Evolutionary conservation across 2,329 filamentous ascomycete species (phyloP), one percentile per base, ranked within the genome.

Genomic region (Graphium sp.): DNA sequence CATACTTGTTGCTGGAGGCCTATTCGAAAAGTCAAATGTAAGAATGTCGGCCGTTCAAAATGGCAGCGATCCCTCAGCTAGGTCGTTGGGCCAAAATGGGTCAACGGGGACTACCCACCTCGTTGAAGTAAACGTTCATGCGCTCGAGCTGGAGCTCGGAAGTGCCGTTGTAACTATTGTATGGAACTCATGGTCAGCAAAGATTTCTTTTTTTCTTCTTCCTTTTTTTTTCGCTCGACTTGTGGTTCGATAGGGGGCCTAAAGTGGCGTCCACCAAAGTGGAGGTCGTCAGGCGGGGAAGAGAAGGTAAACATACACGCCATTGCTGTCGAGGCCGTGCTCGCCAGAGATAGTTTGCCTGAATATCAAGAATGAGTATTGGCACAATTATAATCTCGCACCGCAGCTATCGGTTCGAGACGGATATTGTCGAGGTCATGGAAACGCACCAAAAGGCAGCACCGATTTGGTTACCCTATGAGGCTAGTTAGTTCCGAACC

Each of bases 41-140:
- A 22, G 20, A 8, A 22, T n/a, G 7, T 22, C n/a, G 7, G 20
- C 20, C 20, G n/a, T n/a, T 8, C 5, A 7, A 22, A 22, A 7
- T 8, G 20, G 20, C 20, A 22, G 20, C 20, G n/a, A n/a, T n/a
- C n/a, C n/a, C n/a, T n/a, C n/a, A n/a, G 22, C 16, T 17, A 28
- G 24, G 13, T 21, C 15, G 14, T n/a, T 29, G 24, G 11, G 16
- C 18, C 22, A 45, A 12, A 20, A 18, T 17, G 17, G 25, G 16
- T 14, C 55, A 34, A n/a, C n/a, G n/a, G n/a, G n/a, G n/a, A n/a
- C n/a, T n/a, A n/a, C n/a, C n/a, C 51, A 66, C 62, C 60, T 69
- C 63, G 50, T 93, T 85, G 78, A 95, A 94, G 74, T 95, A 94
- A 59, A 95, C 87, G 60, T 85, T 98, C 85, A 98, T 93, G 52